Conservation (phyloP, 257 asterid genomes). For the Paulownia fortunei region DNA sequence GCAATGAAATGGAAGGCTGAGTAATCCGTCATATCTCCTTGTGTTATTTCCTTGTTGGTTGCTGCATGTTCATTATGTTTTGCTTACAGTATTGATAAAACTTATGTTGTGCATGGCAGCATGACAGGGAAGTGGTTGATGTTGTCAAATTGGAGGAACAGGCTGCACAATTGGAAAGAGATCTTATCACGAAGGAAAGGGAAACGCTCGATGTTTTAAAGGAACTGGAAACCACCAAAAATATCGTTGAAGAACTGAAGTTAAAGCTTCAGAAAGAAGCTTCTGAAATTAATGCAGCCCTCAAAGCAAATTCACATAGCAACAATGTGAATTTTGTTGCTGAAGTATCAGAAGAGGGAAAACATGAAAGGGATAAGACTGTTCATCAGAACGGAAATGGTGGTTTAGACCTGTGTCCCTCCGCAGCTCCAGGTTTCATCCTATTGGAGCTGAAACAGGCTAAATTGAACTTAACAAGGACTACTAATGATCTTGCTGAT, state of each 20-base stretch:
- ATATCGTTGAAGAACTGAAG: constrained; percentile 61
- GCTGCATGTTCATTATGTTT: not conserved
- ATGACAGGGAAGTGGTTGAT: constrained; percentile 46
- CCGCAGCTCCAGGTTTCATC: constrained; percentile 68
- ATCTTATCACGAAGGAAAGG: constrained; percentile 61
- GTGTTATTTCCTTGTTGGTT: not conserved
- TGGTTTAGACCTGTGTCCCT: constrained; percentile 45
- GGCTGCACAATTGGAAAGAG: constrained; percentile 65
- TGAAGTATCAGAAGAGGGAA: constrained; percentile 28
- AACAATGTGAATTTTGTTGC: constrained; percentile 20
- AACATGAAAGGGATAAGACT: not conserved
- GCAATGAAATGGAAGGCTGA: not conserved
- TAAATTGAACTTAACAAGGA: constrained; percentile 59
- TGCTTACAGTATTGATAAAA: not conserved
- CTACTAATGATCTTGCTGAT: constrained; percentile 74
- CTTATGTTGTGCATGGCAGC: constrained; percentile 40
- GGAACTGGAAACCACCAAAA: constrained; percentile 65
- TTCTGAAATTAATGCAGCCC: constrained; percentile 48
- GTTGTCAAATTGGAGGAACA: constrained; percentile 69
- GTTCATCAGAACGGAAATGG: constrained; percentile 19
- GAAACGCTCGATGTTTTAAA: constrained; percentile 71
- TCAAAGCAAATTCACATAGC: constrained; percentile 20
- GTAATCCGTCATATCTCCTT: not conserved
- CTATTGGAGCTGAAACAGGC: constrained; percentile 83
- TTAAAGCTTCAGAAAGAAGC: constrained; percentile 67